Evolutionary conservation across 2,329 filamentous ascomycete genomes (phyloP), one percentile per base, ranked within the genome.

Genomic region (Cladosporium phlei): DNA sequence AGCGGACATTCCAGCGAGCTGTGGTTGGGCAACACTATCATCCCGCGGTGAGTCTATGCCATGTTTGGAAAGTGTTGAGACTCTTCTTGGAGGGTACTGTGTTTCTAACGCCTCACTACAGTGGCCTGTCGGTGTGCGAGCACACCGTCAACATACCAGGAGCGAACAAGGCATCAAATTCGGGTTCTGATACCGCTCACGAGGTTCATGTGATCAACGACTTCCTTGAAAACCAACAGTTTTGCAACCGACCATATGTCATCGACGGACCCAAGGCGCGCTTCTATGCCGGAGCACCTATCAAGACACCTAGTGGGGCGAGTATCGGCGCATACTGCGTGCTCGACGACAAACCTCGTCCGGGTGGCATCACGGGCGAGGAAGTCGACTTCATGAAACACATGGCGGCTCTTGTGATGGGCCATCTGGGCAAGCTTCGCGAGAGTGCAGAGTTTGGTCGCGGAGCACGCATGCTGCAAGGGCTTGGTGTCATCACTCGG

Each of bases 271-370:
- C 62, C 2, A 53, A 51, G 14, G 60, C 55, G 5, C 55, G 57
- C 5, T 80, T 80, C 56, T 78, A 79, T 50, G 77, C 76, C 4
- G 76, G 76, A n/a, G 80, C 83, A 0, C 82, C 82, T 0, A 77
- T 86, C 42, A 72, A 73, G 19, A 80, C 77, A 2, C 73, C 74
- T 0, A 74, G 71, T 30, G 74, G 77, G 22, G 74, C 77, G 54
- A 73, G 73, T 37, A 78, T 86, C 46, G 82, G 82, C 8, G 74
- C 73, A 11, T 80, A 80, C 50, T 75, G 76, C 43, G 73, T 84
- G 2, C 66, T 81, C 2, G 80, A 84, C 53, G 73, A 77, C 30
- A 67, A 71, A 14, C 73, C 77, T 0, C 74, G 78, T 12, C 56
- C 73, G 30, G 74, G 72, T 14, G 75, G 73, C 0, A 56, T 85